These are phyloP conservation scores for Phytophthora meadii DNA, from an alignment of 352 stramenopile genomes.

Conservation along the genomic window DNA sequence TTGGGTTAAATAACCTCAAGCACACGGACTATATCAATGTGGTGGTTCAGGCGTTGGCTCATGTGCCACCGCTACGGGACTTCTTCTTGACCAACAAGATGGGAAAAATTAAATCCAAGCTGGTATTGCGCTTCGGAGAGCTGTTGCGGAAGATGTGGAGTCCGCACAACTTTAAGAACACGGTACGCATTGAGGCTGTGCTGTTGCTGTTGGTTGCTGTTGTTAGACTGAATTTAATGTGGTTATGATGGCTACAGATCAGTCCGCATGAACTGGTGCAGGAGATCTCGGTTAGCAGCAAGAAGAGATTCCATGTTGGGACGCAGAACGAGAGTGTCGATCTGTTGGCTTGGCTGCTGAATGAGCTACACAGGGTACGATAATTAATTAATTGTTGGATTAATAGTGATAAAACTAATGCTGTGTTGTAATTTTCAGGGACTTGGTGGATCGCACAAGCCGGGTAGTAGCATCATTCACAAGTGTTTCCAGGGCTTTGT, in stretches of 20 bases:
- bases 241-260: slow-evolving; percentile 52
- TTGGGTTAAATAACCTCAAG: slow-evolving; percentile 98
- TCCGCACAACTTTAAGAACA: slow-evolving; percentile 97
- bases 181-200: slow-evolving; percentile 64
- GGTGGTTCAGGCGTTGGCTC: slow-evolving; percentile 95
- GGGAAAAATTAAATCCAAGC: slow-evolving; percentile 71
- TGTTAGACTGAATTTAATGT: slow-evolving; percentile 9
- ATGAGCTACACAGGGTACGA: slow-evolving; percentile 91
- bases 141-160: slow-evolving; percentile 99
- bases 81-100: slow-evolving; percentile 92
- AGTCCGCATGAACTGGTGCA: slow-evolving; percentile 98
- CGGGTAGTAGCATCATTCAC: slow-evolving; percentile 94
- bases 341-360: slow-evolving; percentile 97
- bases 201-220: background rate
- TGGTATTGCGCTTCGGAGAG: slow-evolving; percentile 95
- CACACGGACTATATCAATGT: slow-evolving; percentile 99
- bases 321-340: slow-evolving; percentile 95
- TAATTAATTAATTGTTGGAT: background rate
- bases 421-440: slow-evolving; percentile 47
- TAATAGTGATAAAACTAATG: background rate
- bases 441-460: slow-evolving; percentile 85
- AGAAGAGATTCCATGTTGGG: slow-evolving; percentile 97
- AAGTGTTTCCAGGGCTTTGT: slow-evolving; percentile 97
- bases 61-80: slow-evolving; percentile 95
- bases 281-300: slow-evolving; percentile 94